Percentiles rank a stretch among this genome's conserved stretches.
These are phyloP conservation scores for Tetrahymena borealis DNA, from an alignment of 73 alveolate species.

Conservation along the genomic window DNA sequence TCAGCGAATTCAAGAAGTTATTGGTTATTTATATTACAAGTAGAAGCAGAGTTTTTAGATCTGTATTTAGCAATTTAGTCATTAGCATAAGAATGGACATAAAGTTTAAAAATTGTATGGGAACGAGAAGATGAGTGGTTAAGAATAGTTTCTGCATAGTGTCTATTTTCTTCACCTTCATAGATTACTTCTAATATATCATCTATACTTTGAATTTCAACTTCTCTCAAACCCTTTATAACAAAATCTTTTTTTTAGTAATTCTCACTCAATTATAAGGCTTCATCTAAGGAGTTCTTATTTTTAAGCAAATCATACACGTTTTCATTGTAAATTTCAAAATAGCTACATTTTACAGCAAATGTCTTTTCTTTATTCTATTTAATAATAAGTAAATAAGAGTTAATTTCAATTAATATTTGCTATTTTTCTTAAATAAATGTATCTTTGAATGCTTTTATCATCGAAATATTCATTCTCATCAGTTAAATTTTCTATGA, in stretches of 20 bases:
- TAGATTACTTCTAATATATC: conserved; percentile 58
- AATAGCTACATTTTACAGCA: conserved; percentile 79
- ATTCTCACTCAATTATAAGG: conserved; percentile 45
- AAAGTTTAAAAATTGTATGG: conserved; percentile 68
- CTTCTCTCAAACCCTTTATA: conserved; percentile 67
- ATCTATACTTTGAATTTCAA: conserved; percentile 53
- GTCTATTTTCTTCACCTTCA: conserved; percentile 73
- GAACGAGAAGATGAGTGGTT: conserved; percentile 73
- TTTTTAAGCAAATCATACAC: conserved; percentile 88
- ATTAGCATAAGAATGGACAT: conserved; percentile 34
- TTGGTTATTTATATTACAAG: not conserved
- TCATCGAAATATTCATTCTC: too few relatives aligned
- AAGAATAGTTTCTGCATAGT: conserved; percentile 78
- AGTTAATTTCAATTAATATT: not conserved
- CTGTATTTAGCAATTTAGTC: not conserved
- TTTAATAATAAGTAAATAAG: too few relatives aligned
- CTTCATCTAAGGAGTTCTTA: conserved; percentile 54
- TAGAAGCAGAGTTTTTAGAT: not conserved
- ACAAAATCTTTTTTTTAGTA: conserved; percentile 64
- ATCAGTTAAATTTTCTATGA: too few relatives aligned
- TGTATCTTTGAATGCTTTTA: too few relatives aligned
- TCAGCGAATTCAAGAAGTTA: conserved; percentile 4
- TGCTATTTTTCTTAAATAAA: too few relatives aligned
- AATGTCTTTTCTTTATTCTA: not conserved
- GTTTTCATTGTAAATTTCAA: conserved; percentile 94